Percentiles rank a stretch among this genome's conserved stretches.
Conservation (phyloP, 73 alveolate species). For the Paramecium octaurelia region DNA sequence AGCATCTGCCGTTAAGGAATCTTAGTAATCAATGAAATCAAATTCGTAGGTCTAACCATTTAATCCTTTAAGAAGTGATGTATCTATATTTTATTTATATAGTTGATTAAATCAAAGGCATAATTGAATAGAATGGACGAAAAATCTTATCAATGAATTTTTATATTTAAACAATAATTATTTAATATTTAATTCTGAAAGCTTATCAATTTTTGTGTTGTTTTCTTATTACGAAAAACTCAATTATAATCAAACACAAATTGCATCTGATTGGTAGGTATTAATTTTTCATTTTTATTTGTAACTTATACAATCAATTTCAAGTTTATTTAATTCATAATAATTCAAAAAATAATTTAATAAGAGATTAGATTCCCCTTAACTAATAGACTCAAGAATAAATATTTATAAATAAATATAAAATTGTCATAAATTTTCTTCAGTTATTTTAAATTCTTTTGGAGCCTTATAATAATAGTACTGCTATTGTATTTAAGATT, state of each 20-base stretch:
- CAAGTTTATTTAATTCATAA: too few species aligned
- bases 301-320: too few species aligned
- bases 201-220: too few species aligned
- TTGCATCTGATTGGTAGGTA: too few species aligned
- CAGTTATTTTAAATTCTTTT: background rate
- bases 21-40: background rate
- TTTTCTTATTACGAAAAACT: too few species aligned
- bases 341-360: too few species aligned
- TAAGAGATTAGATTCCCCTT: background rate
- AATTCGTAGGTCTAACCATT: background rate
- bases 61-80: constrained; percentile 7
- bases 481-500: background rate
- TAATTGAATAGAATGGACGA: background rate
- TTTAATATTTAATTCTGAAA: background rate
- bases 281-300: too few species aligned
- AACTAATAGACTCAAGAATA: background rate
- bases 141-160: background rate
- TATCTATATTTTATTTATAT: background rate
- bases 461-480: background rate
- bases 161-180: background rate
- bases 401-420: background rate
- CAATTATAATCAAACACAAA: too few species aligned
- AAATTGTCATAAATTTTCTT: background rate
- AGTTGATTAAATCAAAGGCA: background rate
- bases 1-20: background rate